phyloP scores from a whole-genome alignment of 352 stramenopile genomes.

The Globisporangium okanoganense region DNA sequence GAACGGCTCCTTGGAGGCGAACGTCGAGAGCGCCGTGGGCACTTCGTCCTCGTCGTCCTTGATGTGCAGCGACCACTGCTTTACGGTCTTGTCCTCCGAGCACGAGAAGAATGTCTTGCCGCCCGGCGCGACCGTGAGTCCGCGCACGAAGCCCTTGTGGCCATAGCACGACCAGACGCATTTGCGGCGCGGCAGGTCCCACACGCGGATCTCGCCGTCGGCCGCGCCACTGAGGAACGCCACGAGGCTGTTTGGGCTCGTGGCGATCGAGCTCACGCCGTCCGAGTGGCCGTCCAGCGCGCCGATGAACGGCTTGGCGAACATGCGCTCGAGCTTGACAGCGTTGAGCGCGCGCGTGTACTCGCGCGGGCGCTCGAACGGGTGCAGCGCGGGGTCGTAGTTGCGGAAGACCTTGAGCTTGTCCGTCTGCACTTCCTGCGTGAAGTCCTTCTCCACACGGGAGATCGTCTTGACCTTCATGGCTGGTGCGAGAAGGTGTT shows the following conservation, averaged over 20 bases:
- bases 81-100: constrained; percentile 95
- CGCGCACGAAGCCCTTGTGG: constrained; percentile 93
- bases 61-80: constrained; percentile 85
- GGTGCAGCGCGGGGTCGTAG: constrained; percentile 93
- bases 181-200: constrained; percentile 94
- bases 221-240: constrained; percentile 85
- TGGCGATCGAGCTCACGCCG: constrained; percentile 92
- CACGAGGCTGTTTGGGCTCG: constrained; percentile 89
- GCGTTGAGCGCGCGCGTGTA: constrained; percentile 97
- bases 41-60: constrained; percentile 71
- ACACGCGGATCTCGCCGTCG: constrained; percentile 95
- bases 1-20: constrained; percentile 83
- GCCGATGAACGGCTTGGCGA: constrained; percentile 98
- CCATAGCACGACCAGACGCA: constrained; percentile 93
- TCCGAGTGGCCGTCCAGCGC: constrained; percentile 97
- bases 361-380: constrained; percentile 90
- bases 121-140: constrained; percentile 76
- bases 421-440: constrained; percentile 90
- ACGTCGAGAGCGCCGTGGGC: constrained; percentile 64
- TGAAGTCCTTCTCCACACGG: constrained; percentile 92
- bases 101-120: constrained; percentile 92
- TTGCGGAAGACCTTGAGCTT: constrained; percentile 97
- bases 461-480: constrained; percentile 99
- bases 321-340: constrained; percentile 98
- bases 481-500: no score